Conservation (phyloP, 2,329 filamentous ascomycete species). For the Aspergillus sp. region DNA sequence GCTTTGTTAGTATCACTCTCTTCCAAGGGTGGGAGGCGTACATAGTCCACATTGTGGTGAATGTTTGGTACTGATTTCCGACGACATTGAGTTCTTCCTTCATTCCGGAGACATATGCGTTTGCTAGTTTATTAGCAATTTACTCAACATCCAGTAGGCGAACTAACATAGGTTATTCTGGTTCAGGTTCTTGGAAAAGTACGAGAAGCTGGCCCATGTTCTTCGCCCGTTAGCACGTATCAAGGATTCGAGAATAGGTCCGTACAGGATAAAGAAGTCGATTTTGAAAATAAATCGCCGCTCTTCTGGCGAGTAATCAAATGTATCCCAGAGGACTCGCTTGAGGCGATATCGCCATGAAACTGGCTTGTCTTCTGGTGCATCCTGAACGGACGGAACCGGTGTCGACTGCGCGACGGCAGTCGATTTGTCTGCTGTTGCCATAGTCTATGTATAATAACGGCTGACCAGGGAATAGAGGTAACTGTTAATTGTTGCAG, state of each 20-base stretch:
- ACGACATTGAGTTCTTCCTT: slow-evolving; percentile 4
- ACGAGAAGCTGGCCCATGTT: slow-evolving; percentile 5
- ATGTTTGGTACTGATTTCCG: not conserved
- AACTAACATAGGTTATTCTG: not conserved
- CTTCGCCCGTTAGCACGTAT: not conserved
- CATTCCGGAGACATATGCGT: slow-evolving; percentile 5
- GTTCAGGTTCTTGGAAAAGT: slow-evolving; percentile 4
- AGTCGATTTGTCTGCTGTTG: not conserved
- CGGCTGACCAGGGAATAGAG: too few relatives aligned
- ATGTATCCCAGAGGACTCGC: not conserved
- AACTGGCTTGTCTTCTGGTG: not conserved
- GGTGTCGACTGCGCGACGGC: not conserved
- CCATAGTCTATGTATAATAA: too few relatives aligned
- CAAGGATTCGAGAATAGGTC: not conserved
- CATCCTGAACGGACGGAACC: not conserved
- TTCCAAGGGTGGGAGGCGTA: not conserved
- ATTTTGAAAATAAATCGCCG: not conserved
- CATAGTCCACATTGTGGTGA: slow-evolving; percentile 6
- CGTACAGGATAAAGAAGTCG: not conserved
- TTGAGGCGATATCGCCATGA: not conserved
- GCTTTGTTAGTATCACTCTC: not conserved
- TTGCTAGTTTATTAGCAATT: not conserved
- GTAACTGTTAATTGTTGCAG: too few relatives aligned
- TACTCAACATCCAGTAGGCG: not conserved
- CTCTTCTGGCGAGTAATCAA: not conserved